Evolutionary conservation across 2,329 filamentous ascomycete genomes (phyloP).

Genomic region (Ilyonectria sp.): DNA sequence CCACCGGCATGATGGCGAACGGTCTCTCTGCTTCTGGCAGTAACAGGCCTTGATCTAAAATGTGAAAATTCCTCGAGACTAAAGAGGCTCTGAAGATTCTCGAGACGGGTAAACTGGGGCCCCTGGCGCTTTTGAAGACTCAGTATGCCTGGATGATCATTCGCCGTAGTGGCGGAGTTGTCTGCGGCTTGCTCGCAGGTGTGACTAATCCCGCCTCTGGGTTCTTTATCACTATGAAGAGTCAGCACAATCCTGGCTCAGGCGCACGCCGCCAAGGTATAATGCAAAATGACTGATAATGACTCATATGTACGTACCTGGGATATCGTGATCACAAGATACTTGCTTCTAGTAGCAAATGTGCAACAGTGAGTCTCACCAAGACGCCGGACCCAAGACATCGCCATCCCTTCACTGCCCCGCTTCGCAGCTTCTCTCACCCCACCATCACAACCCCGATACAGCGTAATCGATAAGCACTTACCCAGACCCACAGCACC

Average conservation of each 20-base stretch:
- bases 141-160: slow-evolving; percentile 15
- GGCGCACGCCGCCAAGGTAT: slow-evolving; percentile 29
- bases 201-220: slow-evolving; percentile 44
- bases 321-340: slow-evolving; percentile 21
- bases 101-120: not conserved
- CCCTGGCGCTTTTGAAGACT: slow-evolving; percentile 26
- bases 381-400: slow-evolving; percentile 17
- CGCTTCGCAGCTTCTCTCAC: slow-evolving; percentile 46
- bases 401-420: slow-evolving; percentile 40
- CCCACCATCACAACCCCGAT: slow-evolving; percentile 41
- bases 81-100: not conserved
- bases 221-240: slow-evolving; percentile 26
- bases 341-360: not conserved
- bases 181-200: slow-evolving; percentile 34
- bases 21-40: slow-evolving; percentile 20
- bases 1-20: slow-evolving; percentile 83
- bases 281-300: slow-evolving; percentile 44
- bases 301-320: slow-evolving; percentile 43
- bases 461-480: slow-evolving; percentile 48
- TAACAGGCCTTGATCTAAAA: slow-evolving; percentile 18
- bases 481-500: slow-evolving; percentile 39
- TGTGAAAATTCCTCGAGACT: not conserved
- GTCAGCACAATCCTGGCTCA: slow-evolving; percentile 37
- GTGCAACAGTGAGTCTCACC: slow-evolving; percentile 17
- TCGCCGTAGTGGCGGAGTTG: slow-evolving; percentile 32